A percentile compares a stretch with the other conserved stretches of the same genome.
phyloP scores from a whole-genome alignment of 176 grass and related monocot genomes.

The Saccharum spontaneum region DNA sequence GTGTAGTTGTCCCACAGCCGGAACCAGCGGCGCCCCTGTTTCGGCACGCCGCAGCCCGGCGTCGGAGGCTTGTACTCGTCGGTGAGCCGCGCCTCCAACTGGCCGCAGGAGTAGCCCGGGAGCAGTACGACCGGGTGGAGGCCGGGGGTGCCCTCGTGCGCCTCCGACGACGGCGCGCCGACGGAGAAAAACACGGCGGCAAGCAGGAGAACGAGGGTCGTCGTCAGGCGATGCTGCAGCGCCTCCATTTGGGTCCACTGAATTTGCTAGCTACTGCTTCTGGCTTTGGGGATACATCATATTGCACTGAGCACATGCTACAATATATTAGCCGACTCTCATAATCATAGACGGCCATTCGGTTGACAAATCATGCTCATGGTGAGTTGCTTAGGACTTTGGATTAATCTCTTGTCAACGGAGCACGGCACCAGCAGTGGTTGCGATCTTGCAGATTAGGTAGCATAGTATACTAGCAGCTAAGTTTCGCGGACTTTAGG shows the following conservation, averaged over 20 bases:
- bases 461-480: too few species aligned
- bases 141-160: neutral
- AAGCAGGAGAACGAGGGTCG: neutral
- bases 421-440: too few species aligned
- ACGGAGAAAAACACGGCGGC: neutral
- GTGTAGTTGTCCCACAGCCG: constrained; percentile 7
- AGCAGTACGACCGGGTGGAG: neutral
- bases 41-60: neutral
- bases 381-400: too few species aligned
- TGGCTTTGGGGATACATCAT: too few species aligned
- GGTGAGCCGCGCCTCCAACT: neutral
- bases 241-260: neutral
- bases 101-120: neutral
- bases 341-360: too few species aligned
- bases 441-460: too few species aligned
- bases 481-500: too few species aligned
- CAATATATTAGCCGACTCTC: too few species aligned
- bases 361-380: too few species aligned
- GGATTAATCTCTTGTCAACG: too few species aligned
- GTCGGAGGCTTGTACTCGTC: neutral
- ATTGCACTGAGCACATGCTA: too few species aligned
- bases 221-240: neutral
- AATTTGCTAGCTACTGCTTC: neutral
- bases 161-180: neutral
- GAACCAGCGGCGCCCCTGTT: neutral